Base-by-base conservation (phyloP, 305 asterid genomes). In the Rubia tinctorum region DNA sequence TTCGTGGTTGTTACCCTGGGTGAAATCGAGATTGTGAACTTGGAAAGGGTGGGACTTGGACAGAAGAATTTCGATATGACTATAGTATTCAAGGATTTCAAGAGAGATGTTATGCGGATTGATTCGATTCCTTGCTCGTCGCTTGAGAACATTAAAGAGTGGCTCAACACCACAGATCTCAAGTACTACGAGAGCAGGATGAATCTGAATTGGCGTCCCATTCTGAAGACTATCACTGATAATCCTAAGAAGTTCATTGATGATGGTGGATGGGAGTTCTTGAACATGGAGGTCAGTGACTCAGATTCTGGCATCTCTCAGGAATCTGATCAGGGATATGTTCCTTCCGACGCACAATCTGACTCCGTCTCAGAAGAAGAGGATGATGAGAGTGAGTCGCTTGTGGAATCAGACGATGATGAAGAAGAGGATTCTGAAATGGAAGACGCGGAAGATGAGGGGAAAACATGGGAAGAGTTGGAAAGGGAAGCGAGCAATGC, bases 11-110 rank as follows among this genome's bases (percentile, higher is more conserved):
- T 90, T 23, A 80, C 91, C 40, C 71, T 92, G 6, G 78, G 85
- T 45, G 98, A 92, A 71, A 92, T 92, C 55, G 98, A 92, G 87
- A 87, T 90, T 62, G 94, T 90, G 34, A 92, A 89, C 76, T 65
- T 90, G 80, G 98, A 92, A 78, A 85, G 97, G 77, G 97, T 90
- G 34, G 98, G 98, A 73, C 83, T 90, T 25, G 98, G 88, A 17
- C 98, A 90, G 87, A 92, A 90, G 89, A 90, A 92, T 77, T 92
- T 90, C 62, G 98, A 90, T 78, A 78, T 92, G 96, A 86, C 95
- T 40, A 82, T 92, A 34, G 89, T 92, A 14, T 92, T 88, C 86
- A 92, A 92, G 81, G 98, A 92, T 79, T 90, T 92, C 82, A 90
- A 92, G 83, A 87, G 86, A 6, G 92, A 88, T 23, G 91, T 90